Evolutionary conservation across 1,139 yeast genomes (phyloP).

Genomic region (Diutina catenulata): DNA sequence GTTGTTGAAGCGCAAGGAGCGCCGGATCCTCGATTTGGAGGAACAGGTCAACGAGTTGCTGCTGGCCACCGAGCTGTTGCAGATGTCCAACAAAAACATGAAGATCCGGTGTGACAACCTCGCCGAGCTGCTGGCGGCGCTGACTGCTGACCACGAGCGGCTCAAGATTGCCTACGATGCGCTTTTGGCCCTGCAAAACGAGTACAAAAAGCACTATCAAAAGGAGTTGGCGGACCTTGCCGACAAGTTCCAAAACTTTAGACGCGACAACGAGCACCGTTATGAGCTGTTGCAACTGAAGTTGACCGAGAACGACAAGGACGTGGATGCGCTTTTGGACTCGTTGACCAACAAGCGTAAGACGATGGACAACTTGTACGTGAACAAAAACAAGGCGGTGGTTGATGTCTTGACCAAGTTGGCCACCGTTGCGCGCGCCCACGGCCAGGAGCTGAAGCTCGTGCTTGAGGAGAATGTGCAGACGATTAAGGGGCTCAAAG

Average conservation of each 20-base stretch:
- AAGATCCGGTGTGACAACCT: conserved; percentile 37
- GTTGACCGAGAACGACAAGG: conserved; percentile 29
- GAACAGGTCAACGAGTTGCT: conserved; percentile 36
- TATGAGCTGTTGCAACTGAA: conserved; percentile 19
- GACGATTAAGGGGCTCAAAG: not conserved
- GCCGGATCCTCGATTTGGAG: conserved; percentile 53
- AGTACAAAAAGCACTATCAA: conserved; percentile 43
- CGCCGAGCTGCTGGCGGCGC: conserved; percentile 33
- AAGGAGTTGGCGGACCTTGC: conserved; percentile 19
- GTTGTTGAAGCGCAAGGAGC: conserved; percentile 48
- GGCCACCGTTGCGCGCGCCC: conserved; percentile 33
- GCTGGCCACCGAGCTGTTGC: conserved; percentile 31
- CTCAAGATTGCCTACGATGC: conserved; percentile 55
- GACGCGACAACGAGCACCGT: conserved; percentile 18
- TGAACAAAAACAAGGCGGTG: conserved; percentile 34
- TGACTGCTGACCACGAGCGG: conserved; percentile 44
- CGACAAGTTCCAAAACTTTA: conserved; percentile 22
- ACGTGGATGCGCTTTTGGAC: conserved; percentile 31
- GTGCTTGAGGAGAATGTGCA: not conserved
- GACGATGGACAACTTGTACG: conserved; percentile 33
- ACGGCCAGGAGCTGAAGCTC: conserved; percentile 34
- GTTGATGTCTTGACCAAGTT: conserved; percentile 32
- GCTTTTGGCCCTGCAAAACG: conserved; percentile 41
- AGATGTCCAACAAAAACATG: conserved; percentile 35
- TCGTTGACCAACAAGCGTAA: conserved; percentile 29